Evolutionary conservation across 1,284 basidiomycete species (phyloP), one percentile per base, ranked within the genome.

Genomic region (Neonothopanus nambi): DNA sequence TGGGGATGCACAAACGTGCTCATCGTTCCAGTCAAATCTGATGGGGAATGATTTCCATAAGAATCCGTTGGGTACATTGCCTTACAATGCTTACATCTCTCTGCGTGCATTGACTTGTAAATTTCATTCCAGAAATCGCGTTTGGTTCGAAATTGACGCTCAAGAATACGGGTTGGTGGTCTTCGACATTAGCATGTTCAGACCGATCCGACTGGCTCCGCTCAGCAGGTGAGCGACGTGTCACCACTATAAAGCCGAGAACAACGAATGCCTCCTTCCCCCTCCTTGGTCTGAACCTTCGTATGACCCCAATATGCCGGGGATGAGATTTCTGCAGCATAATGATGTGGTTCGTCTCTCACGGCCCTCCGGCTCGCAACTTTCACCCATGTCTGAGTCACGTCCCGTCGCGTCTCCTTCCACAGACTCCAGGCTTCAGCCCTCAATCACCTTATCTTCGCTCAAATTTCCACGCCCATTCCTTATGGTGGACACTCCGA

Each of bases 191-290:
- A 96, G 12, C 97, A 99, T 70, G 82, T 96, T 18, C 96, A 98
- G 69, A 89, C 91, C 0, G 98, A 89, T 68, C 97, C 97, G 0
- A 78, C 86, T 15, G 96, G 95, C n/a, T 97, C 93, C 0, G 76
- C 79, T 54, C 95, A 99, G 69, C 96, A 98, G 66, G n/a, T 96
- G 99, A 71, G 88, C 99, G 11, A 99, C 96, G 0, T 99, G 96
- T 74, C 99, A 99, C 71, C 96, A 99, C 76, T 98, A 99, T 84
- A 97, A 96, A 74, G 96, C 99, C 70, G 85, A 87, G 54, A 99
- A 99, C 80, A 99, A 99, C 73, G 82, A 98, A 51, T 99, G 93
- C 87, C 65, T 79, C 38, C 70, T 99, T 61, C 79, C 88, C 2
- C 94, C 93, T 2, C 78, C 77, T 3, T 97, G 94, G 93, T 26